Percentiles rank a stretch among this genome's conserved stretches.
Evolutionary conservation across 176 grass and related monocot species (phyloP).

Genomic region (Musa troglodytarum): DNA sequence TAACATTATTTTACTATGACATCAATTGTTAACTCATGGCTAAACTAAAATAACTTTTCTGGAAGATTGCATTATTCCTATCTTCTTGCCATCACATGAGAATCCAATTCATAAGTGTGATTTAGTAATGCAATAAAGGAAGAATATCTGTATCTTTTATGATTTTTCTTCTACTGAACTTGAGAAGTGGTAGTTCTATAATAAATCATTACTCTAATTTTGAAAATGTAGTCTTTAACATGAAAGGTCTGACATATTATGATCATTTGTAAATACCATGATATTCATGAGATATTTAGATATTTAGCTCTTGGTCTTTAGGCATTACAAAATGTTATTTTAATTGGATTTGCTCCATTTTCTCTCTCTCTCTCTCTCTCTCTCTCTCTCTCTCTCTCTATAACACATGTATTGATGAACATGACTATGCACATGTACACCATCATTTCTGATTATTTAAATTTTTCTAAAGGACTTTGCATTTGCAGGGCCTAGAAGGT

Average conservation of each 20-base stretch:
- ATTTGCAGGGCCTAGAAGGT: slow-evolving; percentile 62
- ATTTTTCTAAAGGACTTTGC: slow-evolving; percentile 25
- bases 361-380: too few relatives aligned
- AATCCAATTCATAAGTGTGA: background rate
- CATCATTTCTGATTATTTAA: background rate
- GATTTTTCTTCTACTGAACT: too few relatives aligned
- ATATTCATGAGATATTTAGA: background rate
- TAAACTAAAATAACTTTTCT: background rate
- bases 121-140: background rate
- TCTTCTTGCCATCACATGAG: background rate
- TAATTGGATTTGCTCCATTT: too few relatives aligned
- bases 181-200: too few relatives aligned
- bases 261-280: background rate
- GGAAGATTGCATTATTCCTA: background rate
- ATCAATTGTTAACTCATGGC: background rate
- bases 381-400: too few relatives aligned
- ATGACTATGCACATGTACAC: too few relatives aligned
- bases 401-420: too few relatives aligned
- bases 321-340: too few relatives aligned
- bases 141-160: background rate
- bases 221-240: too few relatives aligned
- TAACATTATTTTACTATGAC: background rate
- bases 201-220: too few relatives aligned
- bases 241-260: too few relatives aligned
- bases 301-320: background rate